Percentiles rank a stretch among this genome's conserved stretches.
These are phyloP conservation scores for Fagus crenata DNA, from an alignment of 306 rosid species.

Conservation along the genomic window DNA sequence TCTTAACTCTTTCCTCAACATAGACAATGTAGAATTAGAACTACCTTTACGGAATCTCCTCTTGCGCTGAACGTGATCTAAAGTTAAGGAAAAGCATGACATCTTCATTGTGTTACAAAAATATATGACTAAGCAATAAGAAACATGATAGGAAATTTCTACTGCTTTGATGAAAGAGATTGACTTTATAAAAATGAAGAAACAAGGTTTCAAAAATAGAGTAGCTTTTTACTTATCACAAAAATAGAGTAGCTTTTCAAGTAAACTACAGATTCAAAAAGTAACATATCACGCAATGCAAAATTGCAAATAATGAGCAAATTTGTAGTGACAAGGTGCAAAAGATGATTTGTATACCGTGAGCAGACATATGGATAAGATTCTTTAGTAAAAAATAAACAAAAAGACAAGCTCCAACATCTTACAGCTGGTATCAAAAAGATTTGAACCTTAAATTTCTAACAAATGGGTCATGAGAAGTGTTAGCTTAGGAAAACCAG, in stretches of 20 bases:
- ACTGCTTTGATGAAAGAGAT: neutral
- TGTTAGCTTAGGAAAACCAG: neutral
- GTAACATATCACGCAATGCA: neutral
- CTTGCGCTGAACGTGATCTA: conserved; percentile 75
- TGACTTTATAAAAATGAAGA: neutral
- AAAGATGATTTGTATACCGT: neutral
- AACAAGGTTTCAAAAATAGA: neutral
- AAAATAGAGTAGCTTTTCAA: neutral
- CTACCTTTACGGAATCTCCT: conserved; percentile 69
- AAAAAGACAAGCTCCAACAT: neutral
- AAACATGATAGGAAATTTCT: conserved; percentile 1
- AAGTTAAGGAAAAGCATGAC: conserved; percentile 52
- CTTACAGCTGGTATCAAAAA: neutral
- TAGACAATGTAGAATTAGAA: conserved; percentile 59
- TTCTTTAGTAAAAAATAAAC: neutral
- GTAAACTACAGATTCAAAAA: neutral
- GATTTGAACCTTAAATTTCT: neutral
- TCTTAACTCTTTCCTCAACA: conserved; percentile 72
- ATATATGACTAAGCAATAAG: neutral
- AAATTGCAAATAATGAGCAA: neutral
- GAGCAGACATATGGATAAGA: neutral
- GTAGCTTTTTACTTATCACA: neutral
- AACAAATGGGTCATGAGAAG: neutral
- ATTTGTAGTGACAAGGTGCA: neutral
- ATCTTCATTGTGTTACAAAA: neutral